phyloP scores from a whole-genome alignment of 75 land plant genomes.

The Chamaecyparis obtusa region DNA sequence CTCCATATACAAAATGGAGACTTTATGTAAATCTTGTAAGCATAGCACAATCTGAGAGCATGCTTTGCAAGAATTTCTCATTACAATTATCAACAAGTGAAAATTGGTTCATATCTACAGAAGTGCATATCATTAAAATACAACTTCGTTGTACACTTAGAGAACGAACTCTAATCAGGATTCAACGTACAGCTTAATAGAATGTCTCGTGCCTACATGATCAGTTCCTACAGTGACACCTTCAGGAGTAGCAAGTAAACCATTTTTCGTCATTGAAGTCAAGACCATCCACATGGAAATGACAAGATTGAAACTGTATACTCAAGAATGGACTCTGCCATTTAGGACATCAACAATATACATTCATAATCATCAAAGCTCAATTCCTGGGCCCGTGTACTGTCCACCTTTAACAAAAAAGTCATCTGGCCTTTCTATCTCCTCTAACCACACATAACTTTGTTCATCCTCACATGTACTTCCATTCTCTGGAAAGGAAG shows the following conservation, averaged over 20 bases:
- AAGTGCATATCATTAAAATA: not conserved
- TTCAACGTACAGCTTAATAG: not conserved
- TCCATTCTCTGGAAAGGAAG: constrained; percentile 3
- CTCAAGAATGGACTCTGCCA: not conserved
- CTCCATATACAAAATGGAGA: constrained; percentile 1
- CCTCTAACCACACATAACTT: constrained; percentile 26
- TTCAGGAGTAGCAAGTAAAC: not conserved
- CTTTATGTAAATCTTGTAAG: not conserved
- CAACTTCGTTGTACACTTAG: not conserved
- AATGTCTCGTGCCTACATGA: not conserved
- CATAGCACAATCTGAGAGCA: not conserved
- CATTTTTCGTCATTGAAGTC: not conserved
- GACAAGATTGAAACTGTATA: not conserved
- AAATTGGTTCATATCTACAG: constrained; percentile 7
- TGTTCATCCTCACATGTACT: not conserved
- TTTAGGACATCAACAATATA: not conserved
- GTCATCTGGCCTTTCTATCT: constrained; percentile 23
- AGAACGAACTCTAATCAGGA: not conserved
- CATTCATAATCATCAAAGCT: not conserved
- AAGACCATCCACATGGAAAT: not conserved
- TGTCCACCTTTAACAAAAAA: constrained; percentile 16
- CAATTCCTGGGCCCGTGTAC: constrained; percentile 29
- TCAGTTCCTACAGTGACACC: not conserved
- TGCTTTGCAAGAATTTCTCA: constrained; percentile 11
- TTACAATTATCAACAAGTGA: constrained; percentile 9